These are phyloP conservation scores for Fragaria vesca DNA, from an alignment of 306 rosid species.

Conservation along the genomic window DNA sequence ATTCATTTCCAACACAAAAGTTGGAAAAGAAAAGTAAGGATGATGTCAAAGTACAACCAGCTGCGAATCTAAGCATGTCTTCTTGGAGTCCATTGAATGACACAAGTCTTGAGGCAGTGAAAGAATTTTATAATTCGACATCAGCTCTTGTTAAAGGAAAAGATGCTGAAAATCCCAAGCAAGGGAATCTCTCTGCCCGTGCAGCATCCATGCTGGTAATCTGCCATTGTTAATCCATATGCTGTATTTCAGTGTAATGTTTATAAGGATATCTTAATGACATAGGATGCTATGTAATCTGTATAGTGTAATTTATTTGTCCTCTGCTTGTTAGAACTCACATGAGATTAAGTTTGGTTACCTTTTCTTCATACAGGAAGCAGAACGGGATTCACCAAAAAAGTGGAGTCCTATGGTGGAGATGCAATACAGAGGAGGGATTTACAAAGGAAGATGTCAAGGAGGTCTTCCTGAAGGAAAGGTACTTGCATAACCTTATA, in stretches of 20 bases:
- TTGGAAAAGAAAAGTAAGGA: conserved; percentile 39
- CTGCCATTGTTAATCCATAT: conserved; percentile 4
- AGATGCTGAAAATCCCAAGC: conserved; percentile 47
- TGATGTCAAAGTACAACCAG: conserved; percentile 34
- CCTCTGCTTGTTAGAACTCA: neutral
- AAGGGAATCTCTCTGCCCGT: conserved; percentile 75
- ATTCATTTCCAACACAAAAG: conserved; percentile 36
- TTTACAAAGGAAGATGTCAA: conserved; percentile 85
- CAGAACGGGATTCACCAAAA: conserved; percentile 85
- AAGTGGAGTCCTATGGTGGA: conserved; percentile 87
- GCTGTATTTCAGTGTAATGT: neutral
- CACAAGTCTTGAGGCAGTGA: conserved; percentile 60
- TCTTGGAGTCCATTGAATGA: conserved; percentile 53
- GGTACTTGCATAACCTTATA: conserved; percentile 38
- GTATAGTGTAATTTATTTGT: neutral
- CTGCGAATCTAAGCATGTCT: conserved; percentile 30
- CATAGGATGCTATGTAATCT: neutral
- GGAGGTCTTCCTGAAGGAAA: conserved; percentile 99
- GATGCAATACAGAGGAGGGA: conserved; percentile 87
- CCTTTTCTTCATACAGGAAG: conserved; percentile 52
- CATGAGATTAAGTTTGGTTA: conserved; percentile 21
- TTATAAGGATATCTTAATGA: neutral
- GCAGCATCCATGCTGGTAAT: conserved; percentile 97
- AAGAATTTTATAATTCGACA: conserved; percentile 53
- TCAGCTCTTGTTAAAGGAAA: conserved; percentile 63